Evolutionary conservation across 805 yeast species (phyloP), one percentile per base, ranked within the genome.

Genomic region (Teunomyces gatunensis): DNA sequence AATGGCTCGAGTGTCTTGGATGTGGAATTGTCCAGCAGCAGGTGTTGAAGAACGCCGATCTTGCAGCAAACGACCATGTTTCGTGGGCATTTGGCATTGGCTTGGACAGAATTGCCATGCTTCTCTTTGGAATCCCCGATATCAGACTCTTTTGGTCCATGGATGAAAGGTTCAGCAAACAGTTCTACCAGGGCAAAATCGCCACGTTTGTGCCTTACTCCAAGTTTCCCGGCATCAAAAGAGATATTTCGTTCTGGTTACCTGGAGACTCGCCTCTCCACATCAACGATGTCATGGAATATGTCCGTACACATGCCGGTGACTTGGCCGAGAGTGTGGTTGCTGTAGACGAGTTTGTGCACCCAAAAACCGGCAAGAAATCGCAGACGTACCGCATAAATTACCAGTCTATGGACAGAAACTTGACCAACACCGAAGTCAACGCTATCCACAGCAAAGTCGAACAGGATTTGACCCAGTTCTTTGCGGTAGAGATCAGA

Each of bases 51-150:
- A 86, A 85, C 54, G 79, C 97, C 1, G 95, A 89, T 0, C 73
- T 84, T 44, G 11, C 28, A 3, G 49, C 56, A 4, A 68, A 77
- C 20, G 77, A 81, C 50, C 79, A 83, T 20, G 75, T 92, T 39
- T 95, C 97, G 2, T 94, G 99, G 98, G 99, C 99, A 1, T 94
- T 94, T 70, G 99, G 99, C 15, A 76, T 94, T 44, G 99, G 99
- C 0, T 74, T 94, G 43, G 99, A 94, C 65, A 78, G 99, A 60
- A 81, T 92, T 49, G 98, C 99, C 32, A 94, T 94, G 99, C 71
- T 94, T 15, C 73, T 94, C 44, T 94, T 91, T 69, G 97, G 95
- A 18, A 85, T 94, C 40, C 98, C 98, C 1, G 99, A 94, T 63
- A 94, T 94, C 52, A 77, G 99, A 53, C 70, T 92, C 41, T 89